Base-by-base conservation (phyloP, 2,329 filamentous ascomycete species). In the Rutstroemia sp. region DNA sequence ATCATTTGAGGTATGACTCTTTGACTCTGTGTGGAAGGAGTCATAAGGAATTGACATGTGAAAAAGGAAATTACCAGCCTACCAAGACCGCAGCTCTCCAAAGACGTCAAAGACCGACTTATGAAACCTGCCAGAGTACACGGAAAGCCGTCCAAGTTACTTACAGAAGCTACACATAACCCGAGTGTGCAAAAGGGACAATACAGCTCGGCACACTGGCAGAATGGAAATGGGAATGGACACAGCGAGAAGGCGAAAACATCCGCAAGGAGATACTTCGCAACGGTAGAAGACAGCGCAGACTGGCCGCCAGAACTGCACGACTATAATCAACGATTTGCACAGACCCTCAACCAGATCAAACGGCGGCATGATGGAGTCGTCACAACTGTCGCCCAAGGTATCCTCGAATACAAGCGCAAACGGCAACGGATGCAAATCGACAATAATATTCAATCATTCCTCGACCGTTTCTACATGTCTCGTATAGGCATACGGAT, bases 381-480 rank as follows among this genome's bases (percentile, higher is more conserved):
- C 61, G 94, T 99, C 49, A 99, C 94, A 17, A 99, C 94, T 7
- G 94, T 99, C 73, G 94, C 94, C 5, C 92, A 99, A 73, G 94
- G 94, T 58, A 96, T 99, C 64, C 81, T 97, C 58, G 94, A 99
- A 75, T 99, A 95, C 79, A 99, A 99, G 76, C 89, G 92, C 56
- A 92, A 88, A 70, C 84, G 91, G 60, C 94, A 99, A 78, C 85
- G 94, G 54, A 94, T 97, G 87, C 94, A 97, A 70, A 99, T 99
- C 68, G 94, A 97, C 74, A 87, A 92, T 71, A 95, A 92, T 65
- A 96, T 99, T 58, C 94, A 99, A 72, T 87, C 90, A 55, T 99
- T 99, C 77, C 83, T 99, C 63, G 94, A 99, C 75, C 89, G 94
- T 58, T 99, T 99, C 75, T 99, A 99, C 79, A 99, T 99, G 94